Evolutionary conservation across 768 basidiomycete genomes (phyloP).

Genomic region (Phaeotremella fagi): DNA sequence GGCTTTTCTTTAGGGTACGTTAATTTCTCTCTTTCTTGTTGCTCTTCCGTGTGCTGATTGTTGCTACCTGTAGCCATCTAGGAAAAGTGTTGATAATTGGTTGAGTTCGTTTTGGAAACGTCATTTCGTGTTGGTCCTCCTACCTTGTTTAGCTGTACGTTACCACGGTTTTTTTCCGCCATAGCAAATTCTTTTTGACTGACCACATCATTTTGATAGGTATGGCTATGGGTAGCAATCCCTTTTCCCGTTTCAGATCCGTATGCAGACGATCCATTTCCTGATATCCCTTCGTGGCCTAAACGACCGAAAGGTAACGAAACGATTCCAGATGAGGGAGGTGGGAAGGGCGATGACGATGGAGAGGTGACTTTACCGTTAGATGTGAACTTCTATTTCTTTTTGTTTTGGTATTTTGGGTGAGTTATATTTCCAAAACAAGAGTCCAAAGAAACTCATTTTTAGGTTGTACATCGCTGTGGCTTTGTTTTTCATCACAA

Average conservation of each 20-base stretch:
- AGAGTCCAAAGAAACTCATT: too few relatives aligned
- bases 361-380: slow-evolving; percentile 35
- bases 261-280: slow-evolving; percentile 45
- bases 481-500: slow-evolving; percentile 52
- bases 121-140: slow-evolving; percentile 47
- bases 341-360: background rate
- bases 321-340: background rate
- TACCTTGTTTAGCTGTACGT: slow-evolving; percentile 49
- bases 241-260: slow-evolving; percentile 51
- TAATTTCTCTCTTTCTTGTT: background rate
- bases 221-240: slow-evolving; percentile 51
- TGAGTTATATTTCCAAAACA: background rate
- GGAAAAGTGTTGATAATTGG: slow-evolving; percentile 47
- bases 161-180: background rate
- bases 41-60: slow-evolving; percentile 3
- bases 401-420: slow-evolving; percentile 47
- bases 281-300: slow-evolving; percentile 40
- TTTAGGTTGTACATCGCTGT: slow-evolving; percentile 50
- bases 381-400: slow-evolving; percentile 52
- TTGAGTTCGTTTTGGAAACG: slow-evolving; percentile 49
- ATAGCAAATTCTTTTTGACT: background rate
- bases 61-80: slow-evolving; percentile 35
- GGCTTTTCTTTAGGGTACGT: slow-evolving; percentile 34
- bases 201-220: slow-evolving; percentile 21
- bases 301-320: slow-evolving; percentile 11